Conservation (phyloP, 305 asterid genomes). For the Ilex paraguariensis region DNA sequence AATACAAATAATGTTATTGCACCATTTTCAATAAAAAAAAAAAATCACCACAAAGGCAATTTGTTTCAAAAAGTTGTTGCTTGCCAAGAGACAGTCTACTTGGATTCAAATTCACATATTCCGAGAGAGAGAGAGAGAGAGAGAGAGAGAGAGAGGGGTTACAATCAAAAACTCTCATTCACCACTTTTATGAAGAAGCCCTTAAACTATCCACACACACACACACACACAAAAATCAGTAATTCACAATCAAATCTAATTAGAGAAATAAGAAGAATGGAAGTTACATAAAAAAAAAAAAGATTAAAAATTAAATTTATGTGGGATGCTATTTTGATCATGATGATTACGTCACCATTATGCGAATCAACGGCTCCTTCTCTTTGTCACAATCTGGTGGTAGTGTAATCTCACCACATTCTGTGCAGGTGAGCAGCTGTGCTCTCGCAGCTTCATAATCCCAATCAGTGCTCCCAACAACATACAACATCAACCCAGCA, state of each 20-base stretch:
- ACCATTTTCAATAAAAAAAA: too few species aligned
- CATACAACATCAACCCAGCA: conserved; percentile 75
- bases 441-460: conserved; percentile 61
- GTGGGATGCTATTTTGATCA: neutral
- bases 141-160: too few species aligned
- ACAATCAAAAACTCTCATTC: too few species aligned
- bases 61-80: too few species aligned
- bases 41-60: too few species aligned
- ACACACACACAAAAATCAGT: conserved; percentile 16
- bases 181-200: too few species aligned
- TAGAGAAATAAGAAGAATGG: conserved; percentile 15
- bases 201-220: too few species aligned
- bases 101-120: too few species aligned
- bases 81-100: too few species aligned
- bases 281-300: neutral
- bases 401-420: conserved; percentile 29
- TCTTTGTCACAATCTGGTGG: conserved; percentile 33
- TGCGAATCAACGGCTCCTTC: conserved; percentile 53
- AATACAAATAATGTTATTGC: too few species aligned
- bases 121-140: too few species aligned
- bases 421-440: conserved; percentile 63
- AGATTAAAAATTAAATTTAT: conserved; percentile 6
- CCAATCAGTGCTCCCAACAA: conserved; percentile 80
- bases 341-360: conserved; percentile 46
- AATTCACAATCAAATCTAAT: conserved; percentile 22